A percentile compares a stretch with the other conserved stretches of the same genome.
These are phyloP conservation scores for Aegilops longissima DNA, from an alignment of 176 grass and related monocot species.

Conservation along the genomic window DNA sequence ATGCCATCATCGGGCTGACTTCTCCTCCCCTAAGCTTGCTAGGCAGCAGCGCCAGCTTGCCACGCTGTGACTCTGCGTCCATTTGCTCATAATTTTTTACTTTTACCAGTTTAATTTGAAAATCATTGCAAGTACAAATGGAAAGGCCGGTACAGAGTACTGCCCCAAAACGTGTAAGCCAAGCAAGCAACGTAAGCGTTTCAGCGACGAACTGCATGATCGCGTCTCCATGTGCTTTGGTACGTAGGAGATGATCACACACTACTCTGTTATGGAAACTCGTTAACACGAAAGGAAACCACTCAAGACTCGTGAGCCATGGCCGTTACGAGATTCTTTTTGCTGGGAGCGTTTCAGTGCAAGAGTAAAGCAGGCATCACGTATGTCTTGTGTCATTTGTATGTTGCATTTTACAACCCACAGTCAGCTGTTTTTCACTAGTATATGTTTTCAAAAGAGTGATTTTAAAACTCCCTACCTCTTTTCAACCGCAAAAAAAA, in stretches of 20 bases:
- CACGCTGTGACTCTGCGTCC: no score
- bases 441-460: no score
- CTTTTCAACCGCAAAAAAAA: no score
- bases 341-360: no score
- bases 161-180: background rate
- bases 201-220: background rate
- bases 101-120: background rate
- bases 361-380: no score
- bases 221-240: background rate
- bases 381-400: no score
- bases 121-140: background rate
- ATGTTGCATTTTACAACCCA: no score
- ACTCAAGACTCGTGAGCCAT: background rate
- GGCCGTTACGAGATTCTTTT: background rate
- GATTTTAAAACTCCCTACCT: no score
- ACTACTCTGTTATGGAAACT: background rate
- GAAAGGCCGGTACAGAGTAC: background rate
- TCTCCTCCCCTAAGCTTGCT: background rate
- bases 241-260: background rate
- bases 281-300: no score
- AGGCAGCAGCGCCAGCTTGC: background rate
- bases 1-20: background rate
- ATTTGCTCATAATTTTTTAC: background rate
- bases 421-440: no score
- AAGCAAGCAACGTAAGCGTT: background rate